These are phyloP conservation scores for Pseudogymnoascus sp. DNA, from an alignment of 2,329 filamentous ascomycete genomes.

Conservation along the genomic window DNA sequence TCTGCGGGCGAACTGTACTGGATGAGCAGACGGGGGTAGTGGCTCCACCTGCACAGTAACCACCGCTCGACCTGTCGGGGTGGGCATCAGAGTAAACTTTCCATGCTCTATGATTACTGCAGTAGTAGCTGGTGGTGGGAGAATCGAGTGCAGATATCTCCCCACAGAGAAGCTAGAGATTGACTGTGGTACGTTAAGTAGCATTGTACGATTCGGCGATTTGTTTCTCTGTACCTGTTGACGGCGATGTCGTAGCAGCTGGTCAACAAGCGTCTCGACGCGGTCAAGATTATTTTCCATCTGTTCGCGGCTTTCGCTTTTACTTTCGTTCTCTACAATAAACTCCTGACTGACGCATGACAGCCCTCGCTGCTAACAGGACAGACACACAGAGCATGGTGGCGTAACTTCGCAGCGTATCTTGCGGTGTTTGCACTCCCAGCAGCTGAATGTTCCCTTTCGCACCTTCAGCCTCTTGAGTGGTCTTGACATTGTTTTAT, in stretches of 20 bases:
- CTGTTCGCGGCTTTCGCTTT: background rate
- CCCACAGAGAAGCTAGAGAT: background rate
- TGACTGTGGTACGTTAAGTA: background rate
- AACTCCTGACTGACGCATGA: background rate
- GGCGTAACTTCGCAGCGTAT: background rate
- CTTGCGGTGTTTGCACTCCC: background rate
- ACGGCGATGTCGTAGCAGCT: background rate
- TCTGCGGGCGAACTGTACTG: constrained; percentile 9
- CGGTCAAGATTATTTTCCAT: background rate
- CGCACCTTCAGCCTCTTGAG: background rate
- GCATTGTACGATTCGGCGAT: background rate
- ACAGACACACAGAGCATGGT: background rate
- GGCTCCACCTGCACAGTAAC: background rate
- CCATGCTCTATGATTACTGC: background rate
- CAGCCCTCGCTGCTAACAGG: background rate
- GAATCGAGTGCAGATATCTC: background rate
- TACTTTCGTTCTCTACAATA: background rate
- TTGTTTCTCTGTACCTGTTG: background rate
- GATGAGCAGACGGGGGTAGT: constrained; percentile 1
- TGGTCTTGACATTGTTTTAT: background rate
- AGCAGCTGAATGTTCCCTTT: background rate
- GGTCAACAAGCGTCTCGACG: background rate
- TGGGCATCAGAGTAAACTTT: background rate
- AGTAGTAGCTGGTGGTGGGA: background rate
- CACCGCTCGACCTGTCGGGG: background rate